Conservation (phyloP, 2,329 filamentous ascomycete genomes). For the Fusarium albidum region DNA sequence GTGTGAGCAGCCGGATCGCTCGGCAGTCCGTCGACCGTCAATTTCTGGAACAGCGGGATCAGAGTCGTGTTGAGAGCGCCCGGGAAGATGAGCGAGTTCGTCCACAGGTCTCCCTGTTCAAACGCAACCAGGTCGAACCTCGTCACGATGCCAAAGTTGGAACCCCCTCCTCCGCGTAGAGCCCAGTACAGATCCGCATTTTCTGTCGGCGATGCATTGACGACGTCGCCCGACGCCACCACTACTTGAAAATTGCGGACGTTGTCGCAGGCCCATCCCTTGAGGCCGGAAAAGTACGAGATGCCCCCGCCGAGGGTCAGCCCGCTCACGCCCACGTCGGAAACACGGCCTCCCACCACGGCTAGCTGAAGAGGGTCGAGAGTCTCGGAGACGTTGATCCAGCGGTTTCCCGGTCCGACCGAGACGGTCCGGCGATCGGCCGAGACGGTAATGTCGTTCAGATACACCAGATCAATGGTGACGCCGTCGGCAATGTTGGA, state of each 20-base stretch:
- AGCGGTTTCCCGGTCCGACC: constrained; percentile 15
- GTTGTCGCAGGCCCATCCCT: constrained; percentile 58
- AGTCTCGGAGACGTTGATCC: constrained; percentile 13
- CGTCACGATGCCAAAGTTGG: constrained; percentile 32
- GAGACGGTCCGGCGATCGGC: constrained; percentile 16
- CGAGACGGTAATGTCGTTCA: constrained; percentile 39
- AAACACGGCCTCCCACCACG: constrained; percentile 27
- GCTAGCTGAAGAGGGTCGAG: constrained; percentile 12
- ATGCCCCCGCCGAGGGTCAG: constrained; percentile 48
- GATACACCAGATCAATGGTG: constrained; percentile 52
- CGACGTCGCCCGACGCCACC: constrained; percentile 52
- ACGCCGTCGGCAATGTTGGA: constrained; percentile 53
- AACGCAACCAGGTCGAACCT: constrained; percentile 43
- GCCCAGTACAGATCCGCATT: constrained; percentile 20
- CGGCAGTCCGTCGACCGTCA: constrained; percentile 24
- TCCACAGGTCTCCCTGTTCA: constrained; percentile 42
- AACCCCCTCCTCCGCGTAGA: constrained; percentile 17
- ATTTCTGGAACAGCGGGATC: constrained; percentile 17
- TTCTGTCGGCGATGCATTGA: constrained; percentile 33
- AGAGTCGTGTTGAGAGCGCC: constrained; percentile 20
- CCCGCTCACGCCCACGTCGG: constrained; percentile 44
- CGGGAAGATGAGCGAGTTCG: constrained; percentile 27
- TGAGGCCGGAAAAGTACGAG: constrained; percentile 48
- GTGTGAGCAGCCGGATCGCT: constrained; percentile 32
- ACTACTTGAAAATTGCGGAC: constrained; percentile 57